These are phyloP conservation scores for Singerocomus inundabilis DNA, from an alignment of 1,284 basidiomycete species.

Conservation along the genomic window DNA sequence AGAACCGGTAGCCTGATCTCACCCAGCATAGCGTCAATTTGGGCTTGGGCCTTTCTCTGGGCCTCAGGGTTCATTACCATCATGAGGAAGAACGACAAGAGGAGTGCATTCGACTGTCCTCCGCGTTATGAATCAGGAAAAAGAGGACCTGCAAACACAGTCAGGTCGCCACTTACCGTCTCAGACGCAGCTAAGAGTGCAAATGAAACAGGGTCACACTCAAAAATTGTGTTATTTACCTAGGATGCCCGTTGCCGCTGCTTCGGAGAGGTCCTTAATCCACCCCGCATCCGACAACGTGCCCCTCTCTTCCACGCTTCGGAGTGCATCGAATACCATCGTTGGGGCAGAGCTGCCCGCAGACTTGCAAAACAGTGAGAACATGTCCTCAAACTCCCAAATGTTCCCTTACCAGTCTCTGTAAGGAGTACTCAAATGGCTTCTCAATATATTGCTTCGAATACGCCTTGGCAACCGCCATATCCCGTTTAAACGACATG, in stretches of 20 bases:
- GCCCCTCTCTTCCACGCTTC: slow-evolving; percentile 6
- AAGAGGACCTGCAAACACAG: too few relatives aligned
- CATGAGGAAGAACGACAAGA: slow-evolving; percentile 26
- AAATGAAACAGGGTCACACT: not conserved
- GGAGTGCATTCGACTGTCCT: slow-evolving; percentile 20
- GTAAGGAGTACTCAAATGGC: slow-evolving; percentile 21
- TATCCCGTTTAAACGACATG: slow-evolving; percentile 2
- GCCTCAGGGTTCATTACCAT: slow-evolving; percentile 9
- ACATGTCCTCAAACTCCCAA: not conserved
- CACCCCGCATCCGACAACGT: not conserved
- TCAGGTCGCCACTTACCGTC: slow-evolving; percentile 13
- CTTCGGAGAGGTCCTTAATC: slow-evolving; percentile 16
- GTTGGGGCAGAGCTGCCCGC: slow-evolving; percentile 9
- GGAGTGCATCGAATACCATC: slow-evolving; percentile 27
- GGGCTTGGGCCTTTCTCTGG: slow-evolving; percentile 12
- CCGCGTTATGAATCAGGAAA: not conserved
- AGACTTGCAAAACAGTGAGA: slow-evolving; percentile 7
- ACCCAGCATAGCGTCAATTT: slow-evolving; percentile 15
- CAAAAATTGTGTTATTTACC: slow-evolving; percentile 6
- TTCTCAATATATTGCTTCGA: slow-evolving; percentile 18
- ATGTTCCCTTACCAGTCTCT: slow-evolving; percentile 13
- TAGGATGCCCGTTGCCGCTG: slow-evolving; percentile 24
- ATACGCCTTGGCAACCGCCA: slow-evolving; percentile 1
- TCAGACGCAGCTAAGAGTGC: slow-evolving; percentile 19
- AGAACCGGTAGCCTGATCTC: slow-evolving; percentile 5